Evolutionary conservation across 2,329 filamentous ascomycete species (phyloP).

Genomic region (Diaporthe batatas): DNA sequence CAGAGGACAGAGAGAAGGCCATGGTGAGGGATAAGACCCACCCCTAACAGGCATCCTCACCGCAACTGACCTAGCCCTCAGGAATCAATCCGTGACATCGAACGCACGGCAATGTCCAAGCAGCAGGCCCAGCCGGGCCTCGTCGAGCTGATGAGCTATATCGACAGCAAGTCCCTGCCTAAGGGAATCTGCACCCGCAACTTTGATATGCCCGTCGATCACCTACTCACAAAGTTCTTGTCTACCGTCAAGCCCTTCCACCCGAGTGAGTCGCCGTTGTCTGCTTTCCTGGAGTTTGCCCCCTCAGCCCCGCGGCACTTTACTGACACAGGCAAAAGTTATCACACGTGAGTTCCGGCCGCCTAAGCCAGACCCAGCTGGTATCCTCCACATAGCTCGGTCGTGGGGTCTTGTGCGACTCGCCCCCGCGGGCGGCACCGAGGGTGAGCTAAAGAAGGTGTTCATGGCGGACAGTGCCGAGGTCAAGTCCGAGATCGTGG

Average conservation of each 20-base stretch:
- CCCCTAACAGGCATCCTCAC: accelerated
- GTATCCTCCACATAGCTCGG: slow-evolving; percentile 86
- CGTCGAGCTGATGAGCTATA: slow-evolving; percentile 81
- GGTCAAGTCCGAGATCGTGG: slow-evolving; percentile 44
- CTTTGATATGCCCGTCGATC: slow-evolving; percentile 83
- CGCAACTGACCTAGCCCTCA: background rate
- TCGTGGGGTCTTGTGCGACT: slow-evolving; percentile 73
- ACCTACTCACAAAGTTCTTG: slow-evolving; percentile 83
- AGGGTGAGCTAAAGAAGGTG: slow-evolving; percentile 19
- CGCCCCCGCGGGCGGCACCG: background rate
- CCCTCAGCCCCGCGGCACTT: background rate
- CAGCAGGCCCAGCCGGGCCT: slow-evolving; percentile 89
- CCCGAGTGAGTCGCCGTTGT: slow-evolving; percentile 60
- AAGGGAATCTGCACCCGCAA: slow-evolving; percentile 96
- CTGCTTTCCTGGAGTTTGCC: background rate
- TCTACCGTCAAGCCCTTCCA: slow-evolving; percentile 72
- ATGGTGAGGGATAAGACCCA: slow-evolving; percentile 53
- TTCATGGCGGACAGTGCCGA: slow-evolving; percentile 27
- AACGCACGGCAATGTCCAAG: slow-evolving; percentile 81
- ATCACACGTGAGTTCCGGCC: slow-evolving; percentile 86
- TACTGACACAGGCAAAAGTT: slow-evolving; percentile 53
- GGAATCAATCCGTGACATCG: slow-evolving; percentile 81
- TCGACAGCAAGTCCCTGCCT: slow-evolving; percentile 74
- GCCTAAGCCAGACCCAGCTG: slow-evolving; percentile 90
- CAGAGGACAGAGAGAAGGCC: slow-evolving; percentile 70